phyloP scores from a whole-genome alignment of 1,284 basidiomycete species.

The Papiliotrema flavescens region DNA sequence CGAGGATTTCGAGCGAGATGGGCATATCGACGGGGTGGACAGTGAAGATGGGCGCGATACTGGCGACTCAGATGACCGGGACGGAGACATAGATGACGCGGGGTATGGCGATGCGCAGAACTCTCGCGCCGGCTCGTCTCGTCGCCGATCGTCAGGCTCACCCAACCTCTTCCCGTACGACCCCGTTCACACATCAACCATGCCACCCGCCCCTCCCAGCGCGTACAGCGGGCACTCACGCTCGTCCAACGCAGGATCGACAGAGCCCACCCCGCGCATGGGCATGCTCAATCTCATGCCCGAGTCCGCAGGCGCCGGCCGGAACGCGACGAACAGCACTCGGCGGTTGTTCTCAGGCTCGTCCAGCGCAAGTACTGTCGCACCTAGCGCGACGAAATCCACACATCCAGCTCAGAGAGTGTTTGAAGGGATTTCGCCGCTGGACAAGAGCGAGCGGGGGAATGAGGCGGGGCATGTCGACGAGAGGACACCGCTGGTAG shows the following conservation, averaged over 20 bases:
- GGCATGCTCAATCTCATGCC: neutral
- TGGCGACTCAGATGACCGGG: neutral
- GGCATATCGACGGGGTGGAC: neutral
- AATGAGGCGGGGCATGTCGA: neutral
- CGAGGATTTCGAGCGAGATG: neutral
- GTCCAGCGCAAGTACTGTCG: neutral
- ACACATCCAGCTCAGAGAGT: neutral
- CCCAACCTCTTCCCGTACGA: neutral
- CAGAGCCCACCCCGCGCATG: neutral
- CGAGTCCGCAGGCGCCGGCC: neutral
- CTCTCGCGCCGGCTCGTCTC: neutral
- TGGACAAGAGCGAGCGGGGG: neutral
- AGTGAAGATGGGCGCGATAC: neutral
- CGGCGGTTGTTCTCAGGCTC: neutral
- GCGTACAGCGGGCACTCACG: neutral
- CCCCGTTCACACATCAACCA: neutral
- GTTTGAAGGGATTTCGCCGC: neutral
- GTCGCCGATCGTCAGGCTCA: neutral
- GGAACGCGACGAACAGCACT: no score
- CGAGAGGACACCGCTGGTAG: conserved; percentile 1
- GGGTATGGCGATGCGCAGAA: no score
- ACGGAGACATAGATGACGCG: no score
- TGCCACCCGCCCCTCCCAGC: neutral
- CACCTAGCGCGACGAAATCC: neutral
- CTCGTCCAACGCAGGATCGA: neutral